These are phyloP conservation scores for Debaryomyces robertsiae DNA, from an alignment of 1,139 yeast genomes.

Conservation along the genomic window DNA sequence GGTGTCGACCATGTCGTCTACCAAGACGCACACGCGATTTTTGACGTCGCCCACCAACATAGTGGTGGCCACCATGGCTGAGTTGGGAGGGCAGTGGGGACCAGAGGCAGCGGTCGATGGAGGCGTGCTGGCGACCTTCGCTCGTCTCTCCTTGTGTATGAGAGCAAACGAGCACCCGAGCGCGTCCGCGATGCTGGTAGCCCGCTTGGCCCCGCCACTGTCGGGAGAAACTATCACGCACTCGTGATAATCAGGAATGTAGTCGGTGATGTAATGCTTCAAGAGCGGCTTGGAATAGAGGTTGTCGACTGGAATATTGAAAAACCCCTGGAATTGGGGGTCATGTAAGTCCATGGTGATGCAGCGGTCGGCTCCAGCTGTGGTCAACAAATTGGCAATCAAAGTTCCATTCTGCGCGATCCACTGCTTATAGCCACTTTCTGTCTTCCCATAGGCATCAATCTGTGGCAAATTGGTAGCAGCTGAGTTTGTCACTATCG, in stretches of 20 bases:
- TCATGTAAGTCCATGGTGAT: conserved; percentile 98
- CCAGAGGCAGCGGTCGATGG: conserved; percentile 25
- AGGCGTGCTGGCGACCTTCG: conserved; percentile 41
- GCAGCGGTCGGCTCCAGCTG: conserved; percentile 96
- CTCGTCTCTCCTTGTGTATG: conserved; percentile 91
- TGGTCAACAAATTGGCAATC: conserved; percentile 81
- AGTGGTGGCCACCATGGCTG: conserved; percentile 60
- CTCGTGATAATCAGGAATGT: conserved; percentile 71
- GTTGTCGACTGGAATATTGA: conserved; percentile 91
- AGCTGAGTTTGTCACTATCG: conserved; percentile 36
- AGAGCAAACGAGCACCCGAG: conserved; percentile 89
- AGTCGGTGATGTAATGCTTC: conserved; percentile 75
- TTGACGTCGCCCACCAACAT: conserved; percentile 94
- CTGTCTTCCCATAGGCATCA: conserved; percentile 44
- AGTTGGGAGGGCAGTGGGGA: conserved; percentile 10
- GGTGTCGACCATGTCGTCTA: conserved; percentile 94
- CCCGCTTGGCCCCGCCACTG: conserved; percentile 97
- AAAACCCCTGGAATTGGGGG: conserved; percentile 92
- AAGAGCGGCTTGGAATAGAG: conserved; percentile 81
- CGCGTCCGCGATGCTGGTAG: conserved; percentile 90
- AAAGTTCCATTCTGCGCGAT: conserved; percentile 94
- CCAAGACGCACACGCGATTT: conserved; percentile 78
- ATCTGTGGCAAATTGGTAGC: conserved; percentile 33
- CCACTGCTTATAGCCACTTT: conserved; percentile 87
- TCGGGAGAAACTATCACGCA: conserved; percentile 93